phyloP scores from a whole-genome alignment of 257 asterid species.

The Solanum chiquidenum region DNA sequence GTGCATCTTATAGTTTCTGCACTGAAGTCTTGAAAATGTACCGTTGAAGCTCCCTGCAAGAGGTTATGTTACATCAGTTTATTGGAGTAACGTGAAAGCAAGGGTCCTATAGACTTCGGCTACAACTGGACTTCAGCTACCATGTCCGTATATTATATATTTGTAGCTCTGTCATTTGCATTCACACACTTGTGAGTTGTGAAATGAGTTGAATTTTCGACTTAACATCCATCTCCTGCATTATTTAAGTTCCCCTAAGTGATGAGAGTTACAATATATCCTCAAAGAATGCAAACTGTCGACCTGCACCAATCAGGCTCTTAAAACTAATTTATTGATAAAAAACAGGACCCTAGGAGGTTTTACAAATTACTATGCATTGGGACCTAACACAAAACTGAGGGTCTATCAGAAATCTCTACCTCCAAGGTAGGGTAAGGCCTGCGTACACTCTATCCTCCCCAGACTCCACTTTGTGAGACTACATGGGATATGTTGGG shows the following conservation, averaged over 20 bases:
- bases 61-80: background rate
- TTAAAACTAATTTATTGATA: background rate
- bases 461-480: background rate
- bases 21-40: slow-evolving; percentile 27
- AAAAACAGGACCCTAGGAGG: background rate
- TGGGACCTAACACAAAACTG: background rate
- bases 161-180: background rate
- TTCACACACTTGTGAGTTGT: background rate
- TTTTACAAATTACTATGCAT: background rate
- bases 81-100: background rate
- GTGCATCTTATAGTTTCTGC: slow-evolving; percentile 29
- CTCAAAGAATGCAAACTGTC: background rate
- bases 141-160: background rate
- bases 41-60: slow-evolving; percentile 28
- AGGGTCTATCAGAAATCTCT: background rate
- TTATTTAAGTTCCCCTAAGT: background rate
- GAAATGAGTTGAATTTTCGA: background rate
- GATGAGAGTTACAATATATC: background rate
- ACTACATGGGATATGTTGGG: background rate
- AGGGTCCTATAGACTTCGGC: background rate
- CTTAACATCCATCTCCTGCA: background rate
- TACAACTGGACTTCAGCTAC: background rate
- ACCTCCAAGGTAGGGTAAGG: background rate
- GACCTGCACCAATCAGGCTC: background rate
- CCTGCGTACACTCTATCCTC: background rate